Conservation (phyloP, 352 stramenopile genomes). For the Phytophthora aleatoria region DNA sequence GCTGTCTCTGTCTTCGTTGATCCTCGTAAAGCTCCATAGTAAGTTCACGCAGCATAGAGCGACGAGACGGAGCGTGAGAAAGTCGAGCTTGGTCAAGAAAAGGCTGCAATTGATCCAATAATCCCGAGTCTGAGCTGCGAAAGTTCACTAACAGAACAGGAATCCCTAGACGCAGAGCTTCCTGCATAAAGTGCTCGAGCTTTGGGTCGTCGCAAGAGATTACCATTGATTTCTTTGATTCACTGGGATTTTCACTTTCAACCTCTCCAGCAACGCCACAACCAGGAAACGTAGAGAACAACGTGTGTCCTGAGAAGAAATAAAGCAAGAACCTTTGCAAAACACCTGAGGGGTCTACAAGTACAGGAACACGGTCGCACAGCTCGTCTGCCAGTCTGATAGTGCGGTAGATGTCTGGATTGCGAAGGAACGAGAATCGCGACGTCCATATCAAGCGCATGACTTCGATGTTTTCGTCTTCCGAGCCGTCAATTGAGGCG, state of each 20-base stretch:
- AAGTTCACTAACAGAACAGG: constrained; percentile 52
- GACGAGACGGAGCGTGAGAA: constrained; percentile 20
- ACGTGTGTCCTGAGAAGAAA: constrained; percentile 47
- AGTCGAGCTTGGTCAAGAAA: constrained; percentile 22
- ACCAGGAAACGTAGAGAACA: constrained; percentile 32
- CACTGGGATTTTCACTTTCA: constrained; percentile 23
- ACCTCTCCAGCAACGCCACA: constrained; percentile 16
- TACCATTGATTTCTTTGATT: constrained; percentile 33
- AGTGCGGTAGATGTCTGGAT: constrained; percentile 8
- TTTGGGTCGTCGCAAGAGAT: constrained; percentile 38
- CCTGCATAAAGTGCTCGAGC: constrained; percentile 31
- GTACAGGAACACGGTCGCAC: constrained; percentile 44
- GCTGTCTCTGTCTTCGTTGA: constrained; percentile 24
- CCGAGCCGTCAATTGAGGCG: not conserved
- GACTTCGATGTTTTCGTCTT: constrained; percentile 8
- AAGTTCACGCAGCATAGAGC: constrained; percentile 26
- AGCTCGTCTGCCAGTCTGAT: constrained; percentile 38
- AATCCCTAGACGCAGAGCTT: constrained; percentile 30
- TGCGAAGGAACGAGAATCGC: constrained; percentile 44
- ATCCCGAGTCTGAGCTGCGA: constrained; percentile 13
- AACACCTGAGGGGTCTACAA: constrained; percentile 46
- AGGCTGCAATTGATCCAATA: constrained; percentile 21
- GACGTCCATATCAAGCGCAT: constrained; percentile 39
- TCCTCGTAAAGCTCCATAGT: constrained; percentile 29
- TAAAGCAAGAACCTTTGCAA: constrained; percentile 56